Evolutionary conservation across 108 stramenopile genomes (phyloP).

Genomic region (Cyclotella sp.): DNA sequence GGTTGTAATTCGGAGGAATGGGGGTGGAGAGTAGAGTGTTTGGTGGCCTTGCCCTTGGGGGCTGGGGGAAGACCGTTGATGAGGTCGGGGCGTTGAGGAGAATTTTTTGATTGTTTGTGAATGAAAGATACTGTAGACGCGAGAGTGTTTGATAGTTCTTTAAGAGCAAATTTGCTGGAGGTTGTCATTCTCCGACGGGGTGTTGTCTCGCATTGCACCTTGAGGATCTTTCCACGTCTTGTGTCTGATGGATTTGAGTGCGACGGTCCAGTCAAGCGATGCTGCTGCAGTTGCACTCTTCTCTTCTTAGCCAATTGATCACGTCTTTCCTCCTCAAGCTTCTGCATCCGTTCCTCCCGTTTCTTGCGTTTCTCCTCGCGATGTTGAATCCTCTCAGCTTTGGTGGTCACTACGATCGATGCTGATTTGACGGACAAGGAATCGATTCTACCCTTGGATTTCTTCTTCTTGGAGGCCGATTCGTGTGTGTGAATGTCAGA

Average conservation of each 20-base stretch:
- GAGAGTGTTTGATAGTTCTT: constrained; percentile 4
- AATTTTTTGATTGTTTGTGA: constrained; percentile 10
- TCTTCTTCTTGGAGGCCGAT: constrained; percentile 4
- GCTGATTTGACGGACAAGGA: neutral
- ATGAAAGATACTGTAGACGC: neutral
- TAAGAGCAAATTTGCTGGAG: constrained; percentile 1
- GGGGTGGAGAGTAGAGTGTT: constrained; percentile 52
- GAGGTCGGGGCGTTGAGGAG: constrained; percentile 17
- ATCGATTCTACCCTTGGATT: constrained; percentile 4
- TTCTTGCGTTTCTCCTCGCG: constrained; percentile 30
- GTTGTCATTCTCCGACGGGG: constrained; percentile 7
- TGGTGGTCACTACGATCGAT: constrained; percentile 4
- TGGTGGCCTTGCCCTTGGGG: constrained; percentile 50
- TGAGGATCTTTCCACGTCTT: neutral
- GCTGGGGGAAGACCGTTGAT: constrained; percentile 41
- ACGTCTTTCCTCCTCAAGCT: constrained; percentile 21
- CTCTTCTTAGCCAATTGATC: constrained; percentile 23
- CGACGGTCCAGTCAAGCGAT: neutral
- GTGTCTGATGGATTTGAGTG: neutral
- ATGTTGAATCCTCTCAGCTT: constrained; percentile 28
- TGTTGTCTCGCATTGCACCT: neutral
- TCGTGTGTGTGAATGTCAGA: constrained; percentile 11
- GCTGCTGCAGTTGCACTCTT: neutral
- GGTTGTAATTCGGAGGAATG: constrained; percentile 74
- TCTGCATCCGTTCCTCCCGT: constrained; percentile 38